Evolutionary conservation across 2,329 filamentous ascomycete species (phyloP).

Genomic region (Thielaviopsis populi): DNA sequence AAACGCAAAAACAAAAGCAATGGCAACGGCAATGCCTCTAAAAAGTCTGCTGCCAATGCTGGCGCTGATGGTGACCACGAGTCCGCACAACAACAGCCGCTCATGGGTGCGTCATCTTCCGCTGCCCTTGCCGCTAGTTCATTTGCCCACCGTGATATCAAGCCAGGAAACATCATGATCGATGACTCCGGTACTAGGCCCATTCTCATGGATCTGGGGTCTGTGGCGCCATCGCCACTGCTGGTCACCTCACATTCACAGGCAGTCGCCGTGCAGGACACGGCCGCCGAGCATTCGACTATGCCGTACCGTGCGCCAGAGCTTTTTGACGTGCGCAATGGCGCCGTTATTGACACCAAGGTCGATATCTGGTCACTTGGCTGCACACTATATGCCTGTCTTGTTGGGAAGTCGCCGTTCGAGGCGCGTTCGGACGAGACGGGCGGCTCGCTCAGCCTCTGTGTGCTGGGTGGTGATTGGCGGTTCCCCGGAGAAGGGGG

Average conservation of each 20-base stretch:
- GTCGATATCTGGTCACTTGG: slow-evolving; percentile 97
- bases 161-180: slow-evolving; percentile 98
- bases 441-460: slow-evolving; percentile 81
- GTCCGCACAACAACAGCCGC: slow-evolving; percentile 60
- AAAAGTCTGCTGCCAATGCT: slow-evolving; percentile 19
- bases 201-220: slow-evolving; percentile 95
- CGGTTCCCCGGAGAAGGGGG: slow-evolving; percentile 80
- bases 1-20: not conserved
- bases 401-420: slow-evolving; percentile 93
- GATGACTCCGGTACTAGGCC: slow-evolving; percentile 75
- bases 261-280: slow-evolving; percentile 85
- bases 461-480: slow-evolving; percentile 89
- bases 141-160: slow-evolving; percentile 93
- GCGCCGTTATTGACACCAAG: slow-evolving; percentile 81
- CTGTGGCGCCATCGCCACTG: slow-evolving; percentile 71
- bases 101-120: slow-evolving; percentile 68
- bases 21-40: not conserved
- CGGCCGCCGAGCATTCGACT: slow-evolving; percentile 87
- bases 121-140: slow-evolving; percentile 55
- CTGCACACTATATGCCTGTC: slow-evolving; percentile 92
- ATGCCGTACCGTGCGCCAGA: slow-evolving; percentile 98
- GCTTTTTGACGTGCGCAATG: slow-evolving; percentile 94
- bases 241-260: slow-evolving; percentile 80
- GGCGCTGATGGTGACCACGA: slow-evolving; percentile 52
- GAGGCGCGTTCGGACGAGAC: slow-evolving; percentile 94